A percentile compares a stretch with the other conserved stretches of the same genome.
These are phyloP conservation scores for Irpex sp. DNA, from an alignment of 1,284 basidiomycete species.

Conservation along the genomic window DNA sequence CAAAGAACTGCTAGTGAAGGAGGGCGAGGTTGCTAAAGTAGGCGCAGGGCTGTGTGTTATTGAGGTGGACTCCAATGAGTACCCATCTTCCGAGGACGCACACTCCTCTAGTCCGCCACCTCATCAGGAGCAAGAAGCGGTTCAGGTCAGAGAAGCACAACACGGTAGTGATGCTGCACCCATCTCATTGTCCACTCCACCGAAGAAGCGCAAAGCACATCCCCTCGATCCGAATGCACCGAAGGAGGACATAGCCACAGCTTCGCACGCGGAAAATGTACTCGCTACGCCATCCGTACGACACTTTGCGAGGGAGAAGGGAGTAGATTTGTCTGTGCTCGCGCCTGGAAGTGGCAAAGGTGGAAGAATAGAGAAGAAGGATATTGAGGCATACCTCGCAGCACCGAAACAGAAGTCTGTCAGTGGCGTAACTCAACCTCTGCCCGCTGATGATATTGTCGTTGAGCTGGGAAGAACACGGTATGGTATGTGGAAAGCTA, in stretches of 20 bases:
- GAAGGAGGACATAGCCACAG: conserved; percentile 20
- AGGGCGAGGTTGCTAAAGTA: conserved; percentile 91
- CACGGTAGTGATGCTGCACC: not conserved
- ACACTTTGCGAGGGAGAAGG: conserved; percentile 76
- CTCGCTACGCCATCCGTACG: conserved; percentile 86
- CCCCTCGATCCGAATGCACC: conserved; percentile 73
- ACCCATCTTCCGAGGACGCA: conserved; percentile 15
- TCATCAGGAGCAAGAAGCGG: conserved; percentile 27
- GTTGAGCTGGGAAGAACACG: conserved; percentile 85
- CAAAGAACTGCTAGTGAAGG: conserved; percentile 78
- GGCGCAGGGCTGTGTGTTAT: conserved; percentile 88
- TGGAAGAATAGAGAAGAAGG: conserved; percentile 82
- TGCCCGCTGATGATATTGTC: conserved; percentile 50
- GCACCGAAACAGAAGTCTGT: not conserved
- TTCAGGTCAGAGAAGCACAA: conserved; percentile 1
- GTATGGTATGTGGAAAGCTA: conserved; percentile 89
- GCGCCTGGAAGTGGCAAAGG: conserved; percentile 80
- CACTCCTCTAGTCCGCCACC: conserved; percentile 22
- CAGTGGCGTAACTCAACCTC: not conserved
- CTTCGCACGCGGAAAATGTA: conserved; percentile 41
- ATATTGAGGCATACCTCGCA: conserved; percentile 72
- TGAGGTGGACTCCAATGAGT: conserved; percentile 74
- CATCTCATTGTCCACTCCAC: conserved; percentile 7
- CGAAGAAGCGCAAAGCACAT: conserved; percentile 49
- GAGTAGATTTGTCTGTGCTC: conserved; percentile 68